These are phyloP conservation scores for Passiflora organensis DNA, from an alignment of 345 rosid species.

Conservation along the genomic window DNA sequence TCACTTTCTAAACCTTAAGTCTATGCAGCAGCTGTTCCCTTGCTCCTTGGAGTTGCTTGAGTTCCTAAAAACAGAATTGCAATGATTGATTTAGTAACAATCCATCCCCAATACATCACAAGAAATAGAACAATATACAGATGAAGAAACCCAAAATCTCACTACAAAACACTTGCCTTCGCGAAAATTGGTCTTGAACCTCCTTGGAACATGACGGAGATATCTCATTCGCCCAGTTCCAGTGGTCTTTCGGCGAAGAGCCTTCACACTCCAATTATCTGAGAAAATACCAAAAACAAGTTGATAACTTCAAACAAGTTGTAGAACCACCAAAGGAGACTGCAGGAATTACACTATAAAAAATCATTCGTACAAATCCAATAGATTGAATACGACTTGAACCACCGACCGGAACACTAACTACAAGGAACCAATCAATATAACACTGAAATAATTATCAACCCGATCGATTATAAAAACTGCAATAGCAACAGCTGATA, in stretches of 20 bases:
- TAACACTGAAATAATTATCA: no score
- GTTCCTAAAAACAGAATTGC: neutral
- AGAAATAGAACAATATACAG: neutral
- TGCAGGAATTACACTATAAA: no score
- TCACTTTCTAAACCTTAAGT: conserved; percentile 11
- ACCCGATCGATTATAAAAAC: no score
- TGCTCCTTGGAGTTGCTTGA: conserved; percentile 26
- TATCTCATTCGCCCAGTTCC: conserved; percentile 24
- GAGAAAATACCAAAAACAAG: neutral
- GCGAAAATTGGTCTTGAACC: conserved; percentile 25
- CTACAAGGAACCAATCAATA: no score
- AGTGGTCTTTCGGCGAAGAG: conserved; percentile 26
- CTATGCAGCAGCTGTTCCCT: conserved; percentile 13
- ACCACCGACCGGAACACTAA: no score
- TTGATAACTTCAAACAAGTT: neutral
- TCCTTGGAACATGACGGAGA: conserved; percentile 19
- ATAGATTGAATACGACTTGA: no score
- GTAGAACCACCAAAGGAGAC: neutral
- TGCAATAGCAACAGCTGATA: no score
- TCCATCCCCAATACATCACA: neutral
- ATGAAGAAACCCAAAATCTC: neutral
- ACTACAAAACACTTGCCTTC: conserved; percentile 7
- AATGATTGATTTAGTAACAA: neutral
- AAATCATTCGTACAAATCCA: no score
- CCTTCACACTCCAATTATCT: conserved; percentile 27